These are phyloP conservation scores for Aplosporella prunicola DNA, from an alignment of 2,329 filamentous ascomycete genomes.

Conservation along the genomic window DNA sequence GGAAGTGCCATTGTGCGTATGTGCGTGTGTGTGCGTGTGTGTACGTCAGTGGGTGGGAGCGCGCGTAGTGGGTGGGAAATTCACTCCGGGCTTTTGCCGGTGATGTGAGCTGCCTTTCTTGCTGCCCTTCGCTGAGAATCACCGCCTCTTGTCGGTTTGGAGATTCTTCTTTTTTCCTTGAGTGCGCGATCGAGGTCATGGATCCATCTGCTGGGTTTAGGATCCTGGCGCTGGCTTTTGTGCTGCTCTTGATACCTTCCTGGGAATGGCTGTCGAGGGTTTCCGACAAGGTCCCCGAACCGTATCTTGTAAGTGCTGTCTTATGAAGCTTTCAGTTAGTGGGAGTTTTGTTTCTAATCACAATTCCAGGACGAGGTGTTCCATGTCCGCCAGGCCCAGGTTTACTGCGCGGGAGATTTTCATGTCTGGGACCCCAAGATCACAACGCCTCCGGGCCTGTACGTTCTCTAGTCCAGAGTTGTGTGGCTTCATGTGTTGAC, in stretches of 20 bases:
- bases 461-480: constrained; percentile 39
- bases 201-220: constrained; percentile 7
- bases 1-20: constrained; percentile 48
- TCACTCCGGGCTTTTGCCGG: too few species aligned
- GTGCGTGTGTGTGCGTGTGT: constrained; percentile 17
- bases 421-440: constrained; percentile 90
- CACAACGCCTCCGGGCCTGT: constrained; percentile 84
- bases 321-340: not conserved
- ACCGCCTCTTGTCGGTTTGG: too few species aligned
- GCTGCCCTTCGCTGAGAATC: too few species aligned
- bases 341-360: not conserved
- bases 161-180: too few species aligned
- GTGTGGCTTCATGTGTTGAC: constrained; percentile 37
- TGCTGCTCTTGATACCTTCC: constrained; percentile 9
- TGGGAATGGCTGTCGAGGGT: constrained; percentile 37
- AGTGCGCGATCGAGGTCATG: too few species aligned
- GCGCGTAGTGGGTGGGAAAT: constrained; percentile 7
- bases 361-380: constrained; percentile 68
- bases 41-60: constrained; percentile 4
- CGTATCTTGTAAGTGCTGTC: constrained; percentile 49
- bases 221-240: constrained; percentile 8
- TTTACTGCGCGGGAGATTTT: constrained; percentile 69
- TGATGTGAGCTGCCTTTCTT: too few species aligned
- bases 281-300: constrained; percentile 42
- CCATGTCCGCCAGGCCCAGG: constrained; percentile 83